Percentiles rank a stretch among this genome's conserved stretches.
phyloP scores from a whole-genome alignment of 1,284 basidiomycete species.

The Ceraceosorus guamensis region DNA sequence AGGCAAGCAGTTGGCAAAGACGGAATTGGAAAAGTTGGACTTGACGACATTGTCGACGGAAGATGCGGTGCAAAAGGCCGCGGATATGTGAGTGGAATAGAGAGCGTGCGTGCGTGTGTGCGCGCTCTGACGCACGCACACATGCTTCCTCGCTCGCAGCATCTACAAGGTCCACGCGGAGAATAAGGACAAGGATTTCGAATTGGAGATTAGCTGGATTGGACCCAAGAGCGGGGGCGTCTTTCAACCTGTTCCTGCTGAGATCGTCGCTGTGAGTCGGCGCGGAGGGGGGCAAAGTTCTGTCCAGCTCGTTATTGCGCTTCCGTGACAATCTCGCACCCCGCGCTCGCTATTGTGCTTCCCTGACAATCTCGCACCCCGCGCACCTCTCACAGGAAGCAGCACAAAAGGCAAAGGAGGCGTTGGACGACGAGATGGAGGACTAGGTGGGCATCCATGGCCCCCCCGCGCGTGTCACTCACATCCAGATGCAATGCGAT shows the following conservation, averaged over 20 bases:
- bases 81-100: constrained; percentile 33
- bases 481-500: too few species aligned
- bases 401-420: constrained; percentile 78
- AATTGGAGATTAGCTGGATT: constrained; percentile 96
- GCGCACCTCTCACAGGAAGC: constrained; percentile 58
- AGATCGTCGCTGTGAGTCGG: constrained; percentile 4
- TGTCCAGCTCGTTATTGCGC: too few species aligned
- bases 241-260: constrained; percentile 3
- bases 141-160: constrained; percentile 52
- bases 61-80: constrained; percentile 43
- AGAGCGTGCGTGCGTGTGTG: background rate
- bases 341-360: too few species aligned
- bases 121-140: background rate
- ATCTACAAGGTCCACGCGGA: constrained; percentile 98
- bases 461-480: too few species aligned
- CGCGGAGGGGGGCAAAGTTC: background rate
- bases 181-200: constrained; percentile 93
- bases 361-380: too few species aligned
- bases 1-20: constrained; percentile 92
- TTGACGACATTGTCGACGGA: constrained; percentile 63
- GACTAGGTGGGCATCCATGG: constrained; percentile 43
- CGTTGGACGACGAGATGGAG: constrained; percentile 77
- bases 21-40: constrained; percentile 92
- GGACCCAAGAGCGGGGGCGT: constrained; percentile 70
- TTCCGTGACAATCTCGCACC: too few species aligned